Evolutionary conservation across 805 yeast species (phyloP), one percentile per base, ranked within the genome.

Genomic region (Yarrowia bubula): DNA sequence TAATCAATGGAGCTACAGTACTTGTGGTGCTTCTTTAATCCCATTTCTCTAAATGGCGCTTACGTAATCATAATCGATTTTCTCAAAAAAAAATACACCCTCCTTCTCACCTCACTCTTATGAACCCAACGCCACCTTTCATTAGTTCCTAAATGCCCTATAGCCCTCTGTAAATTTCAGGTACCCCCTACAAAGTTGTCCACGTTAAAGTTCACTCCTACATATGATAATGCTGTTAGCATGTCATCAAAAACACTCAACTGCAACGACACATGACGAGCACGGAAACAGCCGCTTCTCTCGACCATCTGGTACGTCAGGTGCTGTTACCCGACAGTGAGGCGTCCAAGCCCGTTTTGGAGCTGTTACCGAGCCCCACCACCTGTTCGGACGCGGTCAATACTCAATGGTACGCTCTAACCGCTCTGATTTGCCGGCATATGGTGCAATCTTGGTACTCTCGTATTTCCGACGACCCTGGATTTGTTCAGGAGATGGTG

Each of bases 401-500:
- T 68, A 64, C 75, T 1, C 80, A 82, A 68, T 70, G 84, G 13
- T 81, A 82, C 68, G 78, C 82, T 1, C 68, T 84, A 4, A 66
- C 82, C 4, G 83, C 84, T 0, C 72, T 84, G 13, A 70, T 84
- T 4, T 65, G 83, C 46, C 76, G 79, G 28, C 80, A 80, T 62
- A 84, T 84, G 68, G 77, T 84, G 3, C 73, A 76, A 18, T 71
- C 76, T 9, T 82, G 85, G 84, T 83, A 83, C 71, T 70, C 70
- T 31, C 67, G 70, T 17, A 70, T 82, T 7, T 74, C 83, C 0
- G 79, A 76, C 51, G 81, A 80, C 58, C 75, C 76, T 1, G 79
- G 80, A 53, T 78, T 84, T 61, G 68, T 75, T 9, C 68, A 65
- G 17, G 86, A 83, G 64, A 65, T 83, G 1, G 71, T 79, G 0